Evolutionary conservation across 1,284 basidiomycete species (phyloP).

Genomic region (Puccinia brachypodii): DNA sequence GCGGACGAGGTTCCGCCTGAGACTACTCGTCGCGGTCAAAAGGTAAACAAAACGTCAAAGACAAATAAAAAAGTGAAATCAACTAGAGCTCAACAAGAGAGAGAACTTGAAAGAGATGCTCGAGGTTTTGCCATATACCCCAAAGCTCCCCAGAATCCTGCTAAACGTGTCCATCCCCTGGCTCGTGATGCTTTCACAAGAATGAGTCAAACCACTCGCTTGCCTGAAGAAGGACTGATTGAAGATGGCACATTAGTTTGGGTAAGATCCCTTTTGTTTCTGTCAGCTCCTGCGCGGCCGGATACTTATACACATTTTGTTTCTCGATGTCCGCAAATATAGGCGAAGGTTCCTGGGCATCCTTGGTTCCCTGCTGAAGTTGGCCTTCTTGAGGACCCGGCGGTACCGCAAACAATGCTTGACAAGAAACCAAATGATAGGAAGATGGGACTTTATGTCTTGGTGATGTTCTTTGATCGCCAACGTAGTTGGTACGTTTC

Average conservation of each 20-base stretch:
- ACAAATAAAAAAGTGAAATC: background rate
- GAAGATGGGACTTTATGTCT: slow-evolving; percentile 12
- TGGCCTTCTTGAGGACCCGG: slow-evolving; percentile 29
- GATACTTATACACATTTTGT: background rate
- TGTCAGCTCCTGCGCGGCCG: background rate
- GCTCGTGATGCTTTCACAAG: slow-evolving; percentile 35
- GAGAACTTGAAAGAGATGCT: slow-evolving; percentile 29
- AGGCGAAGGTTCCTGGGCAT: slow-evolving; percentile 46
- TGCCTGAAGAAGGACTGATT: slow-evolving; percentile 41
- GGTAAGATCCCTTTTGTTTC: slow-evolving; percentile 18
- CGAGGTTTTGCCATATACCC: slow-evolving; percentile 45
- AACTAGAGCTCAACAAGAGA: slow-evolving; percentile 24
- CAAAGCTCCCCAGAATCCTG: slow-evolving; percentile 24
- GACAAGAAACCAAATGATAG: slow-evolving; percentile 6
- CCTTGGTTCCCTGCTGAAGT: slow-evolving; percentile 49
- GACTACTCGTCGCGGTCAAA: background rate
- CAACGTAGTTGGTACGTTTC: slow-evolving; percentile 44
- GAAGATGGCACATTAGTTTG: slow-evolving; percentile 46
- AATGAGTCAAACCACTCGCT: slow-evolving; percentile 40
- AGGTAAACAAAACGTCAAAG: slow-evolving; percentile 23
- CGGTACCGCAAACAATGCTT: slow-evolving; percentile 32
- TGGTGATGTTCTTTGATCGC: slow-evolving; percentile 48
- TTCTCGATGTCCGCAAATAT: background rate
- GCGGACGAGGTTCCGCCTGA: background rate
- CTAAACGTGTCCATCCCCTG: slow-evolving; percentile 34